phyloP scores from a whole-genome alignment of 257 asterid species.

The Solanum infundibuliforme region DNA sequence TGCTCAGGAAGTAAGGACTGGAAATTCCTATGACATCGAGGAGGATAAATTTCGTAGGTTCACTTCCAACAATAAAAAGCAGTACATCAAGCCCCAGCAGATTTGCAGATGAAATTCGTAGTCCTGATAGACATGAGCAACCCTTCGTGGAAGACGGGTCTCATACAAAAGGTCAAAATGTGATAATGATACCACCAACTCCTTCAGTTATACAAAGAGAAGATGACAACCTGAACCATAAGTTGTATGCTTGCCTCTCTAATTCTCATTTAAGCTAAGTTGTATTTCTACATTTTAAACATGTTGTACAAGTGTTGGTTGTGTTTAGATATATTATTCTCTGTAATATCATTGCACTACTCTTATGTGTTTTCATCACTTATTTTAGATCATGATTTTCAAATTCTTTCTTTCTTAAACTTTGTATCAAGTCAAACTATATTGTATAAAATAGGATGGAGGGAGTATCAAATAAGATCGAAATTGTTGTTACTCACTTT shows the following conservation, averaged over 20 bases:
- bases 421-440: too few species aligned
- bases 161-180: conserved; percentile 16
- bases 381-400: too few species aligned
- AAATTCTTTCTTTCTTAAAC: too few species aligned
- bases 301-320: not conserved
- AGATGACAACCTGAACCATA: not conserved
- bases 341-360: too few species aligned
- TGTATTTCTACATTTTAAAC: not conserved
- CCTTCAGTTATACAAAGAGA: conserved; percentile 34
- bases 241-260: not conserved
- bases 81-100: conserved; percentile 40
- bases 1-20: conserved; percentile 87
- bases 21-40: conserved; percentile 53
- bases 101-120: conserved; percentile 13
- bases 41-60: conserved; percentile 49
- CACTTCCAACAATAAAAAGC: not conserved
- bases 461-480: too few species aligned
- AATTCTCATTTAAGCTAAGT: not conserved
- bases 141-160: conserved; percentile 24
- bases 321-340: not conserved
- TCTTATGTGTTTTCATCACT: too few species aligned
- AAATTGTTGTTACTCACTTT: too few species aligned
- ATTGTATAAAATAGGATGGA: too few species aligned
- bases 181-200: conserved; percentile 33
- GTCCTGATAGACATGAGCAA: conserved; percentile 29